A percentile compares a stretch with the other conserved stretches of the same genome.
phyloP scores from a whole-genome alignment of 225 moss, liverwort and hornwort genomes.

The Polytrichum commune region DNA sequence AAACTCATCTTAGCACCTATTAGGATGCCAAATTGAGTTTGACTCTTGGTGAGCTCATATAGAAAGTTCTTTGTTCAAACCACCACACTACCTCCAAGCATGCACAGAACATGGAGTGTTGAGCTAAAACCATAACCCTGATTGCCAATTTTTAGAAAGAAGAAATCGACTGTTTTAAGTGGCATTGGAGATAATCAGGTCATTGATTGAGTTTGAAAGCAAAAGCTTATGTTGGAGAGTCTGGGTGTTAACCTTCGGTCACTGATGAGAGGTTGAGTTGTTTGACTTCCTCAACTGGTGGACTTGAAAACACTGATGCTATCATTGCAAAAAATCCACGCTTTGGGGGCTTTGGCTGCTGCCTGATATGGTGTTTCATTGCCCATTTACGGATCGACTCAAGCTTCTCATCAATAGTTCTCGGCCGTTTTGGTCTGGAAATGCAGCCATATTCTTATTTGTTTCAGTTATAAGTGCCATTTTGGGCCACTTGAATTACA shows the following conservation, averaged over 20 bases:
- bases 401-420: conserved; percentile 39
- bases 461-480: too few relatives aligned
- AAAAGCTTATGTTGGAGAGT: neutral
- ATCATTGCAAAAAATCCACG: too few relatives aligned
- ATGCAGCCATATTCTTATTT: neutral
- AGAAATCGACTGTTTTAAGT: neutral
- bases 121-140: neutral
- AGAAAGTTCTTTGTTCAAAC: too few relatives aligned
- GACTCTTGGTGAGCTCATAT: too few relatives aligned
- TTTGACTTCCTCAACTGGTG: neutral
- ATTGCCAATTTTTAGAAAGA: neutral
- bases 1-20: too few relatives aligned
- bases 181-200: too few relatives aligned
- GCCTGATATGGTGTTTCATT: conserved; percentile 29
- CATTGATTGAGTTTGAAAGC: neutral
- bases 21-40: too few relatives aligned
- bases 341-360: too few relatives aligned
- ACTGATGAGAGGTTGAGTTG: conserved; percentile 16
- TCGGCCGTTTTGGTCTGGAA: neutral
- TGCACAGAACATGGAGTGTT: neutral
- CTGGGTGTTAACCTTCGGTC: conserved; percentile 24
- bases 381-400: conserved; percentile 43
- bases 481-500: too few relatives aligned
- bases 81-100: too few relatives aligned
- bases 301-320: too few relatives aligned